Conservation (phyloP, 805 yeast genomes). For the Kodamaea sagamina region DNA sequence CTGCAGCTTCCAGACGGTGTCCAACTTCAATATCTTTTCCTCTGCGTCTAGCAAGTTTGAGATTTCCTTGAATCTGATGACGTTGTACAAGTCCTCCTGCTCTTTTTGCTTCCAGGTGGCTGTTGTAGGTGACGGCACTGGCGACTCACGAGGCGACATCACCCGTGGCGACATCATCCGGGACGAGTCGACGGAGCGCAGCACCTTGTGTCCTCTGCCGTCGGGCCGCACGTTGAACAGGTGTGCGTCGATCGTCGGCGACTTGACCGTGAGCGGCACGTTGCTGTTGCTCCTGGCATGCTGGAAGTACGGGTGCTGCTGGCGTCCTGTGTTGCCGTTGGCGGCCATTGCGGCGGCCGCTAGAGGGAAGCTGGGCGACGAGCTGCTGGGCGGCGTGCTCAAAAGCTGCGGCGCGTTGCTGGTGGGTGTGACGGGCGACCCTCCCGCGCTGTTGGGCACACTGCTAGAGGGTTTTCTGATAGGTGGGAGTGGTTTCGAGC, state of each 20-base stretch:
- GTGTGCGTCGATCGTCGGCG: conserved; percentile 2
- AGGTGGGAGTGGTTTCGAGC: conserved; percentile 4
- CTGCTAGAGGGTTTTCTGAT: conserved; percentile 4
- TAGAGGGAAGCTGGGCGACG: conserved; percentile 7
- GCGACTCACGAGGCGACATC: neutral
- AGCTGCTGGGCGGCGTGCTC: neutral
- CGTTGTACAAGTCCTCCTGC: conserved; percentile 7
- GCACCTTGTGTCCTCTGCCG: conserved; percentile 4
- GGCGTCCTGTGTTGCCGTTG: neutral
- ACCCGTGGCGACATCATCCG: neutral
- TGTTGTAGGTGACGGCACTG: conserved; percentile 1
- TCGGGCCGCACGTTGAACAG: neutral
- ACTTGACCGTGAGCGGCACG: neutral
- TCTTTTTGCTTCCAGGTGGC: too few relatives aligned
- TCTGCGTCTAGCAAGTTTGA: conserved; percentile 31
- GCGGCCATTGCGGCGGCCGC: conserved; percentile 12
- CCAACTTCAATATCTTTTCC: conserved; percentile 45
- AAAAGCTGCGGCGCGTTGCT: neutral
- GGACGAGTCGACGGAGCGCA: conserved; percentile 4
- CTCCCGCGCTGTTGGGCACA: neutral
- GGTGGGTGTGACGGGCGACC: conserved; percentile 1
- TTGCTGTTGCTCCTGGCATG: conserved; percentile 9
- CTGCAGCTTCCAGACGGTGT: conserved; percentile 39
- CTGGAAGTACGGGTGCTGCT: conserved; percentile 11
- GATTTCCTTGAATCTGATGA: conserved; percentile 36